Evolutionary conservation across 202 grass and related monocot genomes (phyloP).

Genomic region (Setaria viridis): DNA sequence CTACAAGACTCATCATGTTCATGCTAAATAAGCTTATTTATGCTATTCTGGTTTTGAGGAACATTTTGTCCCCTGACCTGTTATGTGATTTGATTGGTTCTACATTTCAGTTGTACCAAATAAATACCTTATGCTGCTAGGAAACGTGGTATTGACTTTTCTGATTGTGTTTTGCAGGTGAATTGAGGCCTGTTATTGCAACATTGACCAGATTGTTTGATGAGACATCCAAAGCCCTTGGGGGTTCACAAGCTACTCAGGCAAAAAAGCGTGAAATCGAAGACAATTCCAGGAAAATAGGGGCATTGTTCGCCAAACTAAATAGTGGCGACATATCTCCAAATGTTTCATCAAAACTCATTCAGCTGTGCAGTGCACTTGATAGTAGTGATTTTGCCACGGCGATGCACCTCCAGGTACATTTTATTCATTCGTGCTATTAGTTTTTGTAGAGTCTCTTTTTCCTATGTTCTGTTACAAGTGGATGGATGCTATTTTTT

Average conservation of each 20-base stretch:
- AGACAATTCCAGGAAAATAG: conserved; percentile 96
- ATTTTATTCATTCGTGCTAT: background rate
- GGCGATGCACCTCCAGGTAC: conserved; percentile 92
- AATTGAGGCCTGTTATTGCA: conserved; percentile 78
- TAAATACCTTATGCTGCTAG: conserved; percentile 17
- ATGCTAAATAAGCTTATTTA: conserved; percentile 1
- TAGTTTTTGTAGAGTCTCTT: background rate
- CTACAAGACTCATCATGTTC: background rate
- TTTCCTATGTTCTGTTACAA: background rate
- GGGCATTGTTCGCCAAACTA: conserved; percentile 84
- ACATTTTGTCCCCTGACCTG: background rate
- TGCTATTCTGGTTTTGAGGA: conserved; percentile 16
- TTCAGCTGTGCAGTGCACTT: conserved; percentile 83
- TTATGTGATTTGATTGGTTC: background rate
- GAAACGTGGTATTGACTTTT: conserved; percentile 18
- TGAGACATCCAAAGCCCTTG: conserved; percentile 84
- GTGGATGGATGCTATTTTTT: background rate
- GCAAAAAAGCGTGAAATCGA: conserved; percentile 94
- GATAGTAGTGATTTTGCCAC: conserved; percentile 75
- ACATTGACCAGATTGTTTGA: conserved; percentile 84
- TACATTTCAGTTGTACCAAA: conserved; percentile 21
- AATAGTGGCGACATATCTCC: conserved; percentile 91
- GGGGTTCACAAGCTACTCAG: conserved; percentile 70
- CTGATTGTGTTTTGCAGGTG: conserved; percentile 63
- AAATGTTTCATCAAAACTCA: conserved; percentile 86